Conservation (phyloP, 1,284 basidiomycete genomes). For the Trametes sp. region DNA sequence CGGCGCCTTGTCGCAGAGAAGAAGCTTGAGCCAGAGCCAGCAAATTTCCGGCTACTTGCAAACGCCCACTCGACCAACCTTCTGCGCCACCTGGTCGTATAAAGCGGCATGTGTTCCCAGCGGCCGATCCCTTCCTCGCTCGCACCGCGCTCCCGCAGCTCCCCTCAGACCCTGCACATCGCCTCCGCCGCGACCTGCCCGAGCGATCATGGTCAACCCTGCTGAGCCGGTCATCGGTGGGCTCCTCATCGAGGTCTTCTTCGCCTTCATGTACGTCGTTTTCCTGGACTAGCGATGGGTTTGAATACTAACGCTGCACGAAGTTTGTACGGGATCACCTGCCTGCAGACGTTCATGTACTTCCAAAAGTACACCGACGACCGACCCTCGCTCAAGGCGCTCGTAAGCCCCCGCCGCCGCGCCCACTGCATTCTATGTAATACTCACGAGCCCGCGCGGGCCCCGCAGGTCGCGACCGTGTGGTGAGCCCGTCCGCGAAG, state of each 20-base stretch:
- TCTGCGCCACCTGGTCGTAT: not conserved
- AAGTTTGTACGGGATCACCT: conserved; percentile 30
- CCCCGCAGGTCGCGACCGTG: conserved; percentile 22
- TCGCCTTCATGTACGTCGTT: conserved; percentile 30
- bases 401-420: conserved; percentile 15
- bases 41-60: conserved; percentile 9
- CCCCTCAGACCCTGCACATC: not conserved
- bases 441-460: not conserved
- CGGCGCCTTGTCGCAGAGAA: not conserved
- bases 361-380: conserved; percentile 27
- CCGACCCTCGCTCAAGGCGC: conserved; percentile 19
- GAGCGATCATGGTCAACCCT: conserved; percentile 17
- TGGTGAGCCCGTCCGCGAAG: conserved; percentile 16
- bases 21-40: conserved; percentile 9
- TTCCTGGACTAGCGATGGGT: not conserved
- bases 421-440: not conserved
- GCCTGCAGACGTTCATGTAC: conserved; percentile 32
- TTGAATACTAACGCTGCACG: not conserved
- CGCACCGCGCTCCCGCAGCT: conserved; percentile 8
- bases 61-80: not conserved
- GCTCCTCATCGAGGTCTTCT: conserved; percentile 30
- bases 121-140: conserved; percentile 1
- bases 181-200: not conserved
- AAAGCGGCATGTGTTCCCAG: conserved; percentile 3
- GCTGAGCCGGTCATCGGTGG: conserved; percentile 29